Conservation (phyloP, 2,329 filamentous ascomycete genomes). For the Claviceps pazoutovae region DNA sequence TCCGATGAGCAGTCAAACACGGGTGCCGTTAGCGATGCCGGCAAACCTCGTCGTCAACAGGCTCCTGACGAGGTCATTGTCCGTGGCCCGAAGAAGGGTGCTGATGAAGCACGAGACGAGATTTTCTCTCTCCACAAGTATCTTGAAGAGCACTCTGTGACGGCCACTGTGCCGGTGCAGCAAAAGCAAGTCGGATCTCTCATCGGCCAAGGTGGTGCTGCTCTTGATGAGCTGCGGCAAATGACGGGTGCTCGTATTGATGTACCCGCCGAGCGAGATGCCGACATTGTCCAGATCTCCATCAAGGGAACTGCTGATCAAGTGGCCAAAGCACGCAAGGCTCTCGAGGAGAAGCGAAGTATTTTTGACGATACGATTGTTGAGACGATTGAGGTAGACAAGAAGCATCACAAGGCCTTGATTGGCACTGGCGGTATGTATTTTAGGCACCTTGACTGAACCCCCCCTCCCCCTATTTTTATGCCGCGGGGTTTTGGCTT, state of each 20-base stretch:
- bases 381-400: constrained; percentile 77
- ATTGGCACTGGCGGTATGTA: constrained; percentile 77
- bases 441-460: neutral
- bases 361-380: constrained; percentile 84
- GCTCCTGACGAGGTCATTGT: constrained; percentile 78
- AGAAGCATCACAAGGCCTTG: constrained; percentile 79
- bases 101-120: constrained; percentile 83
- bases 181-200: constrained; percentile 87
- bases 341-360: constrained; percentile 73
- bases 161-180: constrained; percentile 67
- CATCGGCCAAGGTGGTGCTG: constrained; percentile 79
- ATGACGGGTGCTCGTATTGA: constrained; percentile 81
- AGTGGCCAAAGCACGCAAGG: constrained; percentile 82
- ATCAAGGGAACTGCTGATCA: constrained; percentile 87
- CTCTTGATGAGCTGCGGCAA: constrained; percentile 80
- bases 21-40: constrained; percentile 55
- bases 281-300: constrained; percentile 67
- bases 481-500: neutral
- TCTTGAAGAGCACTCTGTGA: constrained; percentile 74
- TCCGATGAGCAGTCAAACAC: constrained; percentile 57
- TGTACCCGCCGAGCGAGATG: constrained; percentile 68
- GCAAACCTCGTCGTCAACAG: constrained; percentile 56
- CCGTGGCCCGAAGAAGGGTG: constrained; percentile 83
- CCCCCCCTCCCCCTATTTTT: neutral
- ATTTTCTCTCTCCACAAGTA: constrained; percentile 81